Evolutionary conservation across 805 yeast genomes (phyloP).

Genomic region (Hanseniaspora pseudoguilliermondii): DNA sequence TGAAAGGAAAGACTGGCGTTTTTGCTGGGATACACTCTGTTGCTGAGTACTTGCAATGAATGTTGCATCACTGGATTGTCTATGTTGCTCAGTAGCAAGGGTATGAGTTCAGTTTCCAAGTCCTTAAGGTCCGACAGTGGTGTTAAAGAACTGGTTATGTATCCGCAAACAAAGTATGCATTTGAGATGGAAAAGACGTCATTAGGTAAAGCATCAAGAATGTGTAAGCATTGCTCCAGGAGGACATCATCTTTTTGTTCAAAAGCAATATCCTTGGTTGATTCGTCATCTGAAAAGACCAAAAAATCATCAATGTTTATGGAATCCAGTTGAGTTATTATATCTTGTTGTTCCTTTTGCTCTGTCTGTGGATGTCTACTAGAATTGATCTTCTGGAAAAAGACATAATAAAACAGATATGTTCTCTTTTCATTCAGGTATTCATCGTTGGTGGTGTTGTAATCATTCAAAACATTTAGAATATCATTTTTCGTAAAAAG

Average conservation of each 20-base stretch:
- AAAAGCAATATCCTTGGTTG: not conserved
- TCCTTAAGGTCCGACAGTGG: not conserved
- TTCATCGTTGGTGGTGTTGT: not conserved
- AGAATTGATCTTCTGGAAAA: not conserved
- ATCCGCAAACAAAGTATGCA: not conserved
- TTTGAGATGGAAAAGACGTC: not conserved
- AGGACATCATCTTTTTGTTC: not conserved
- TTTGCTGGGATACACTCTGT: not conserved
- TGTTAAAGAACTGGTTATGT: not conserved
- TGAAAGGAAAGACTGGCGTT: not conserved
- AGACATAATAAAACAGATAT: not conserved
- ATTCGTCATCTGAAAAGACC: constrained; percentile 3
- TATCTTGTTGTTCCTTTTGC: not conserved
- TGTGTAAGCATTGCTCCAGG: not conserved
- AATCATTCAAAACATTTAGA: not conserved
- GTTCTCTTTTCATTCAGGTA: not conserved
- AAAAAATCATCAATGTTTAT: constrained; percentile 3
- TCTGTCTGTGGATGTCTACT: too few species aligned
- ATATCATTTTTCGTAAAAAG: not conserved
- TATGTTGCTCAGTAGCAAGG: not conserved
- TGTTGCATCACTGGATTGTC: not conserved
- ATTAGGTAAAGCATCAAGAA: not conserved
- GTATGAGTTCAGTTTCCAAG: not conserved
- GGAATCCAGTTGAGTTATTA: not conserved
- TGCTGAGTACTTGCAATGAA: not conserved